These are phyloP conservation scores for Yamadazyma tumulicola DNA, from an alignment of 805 yeast species.

Conservation along the genomic window DNA sequence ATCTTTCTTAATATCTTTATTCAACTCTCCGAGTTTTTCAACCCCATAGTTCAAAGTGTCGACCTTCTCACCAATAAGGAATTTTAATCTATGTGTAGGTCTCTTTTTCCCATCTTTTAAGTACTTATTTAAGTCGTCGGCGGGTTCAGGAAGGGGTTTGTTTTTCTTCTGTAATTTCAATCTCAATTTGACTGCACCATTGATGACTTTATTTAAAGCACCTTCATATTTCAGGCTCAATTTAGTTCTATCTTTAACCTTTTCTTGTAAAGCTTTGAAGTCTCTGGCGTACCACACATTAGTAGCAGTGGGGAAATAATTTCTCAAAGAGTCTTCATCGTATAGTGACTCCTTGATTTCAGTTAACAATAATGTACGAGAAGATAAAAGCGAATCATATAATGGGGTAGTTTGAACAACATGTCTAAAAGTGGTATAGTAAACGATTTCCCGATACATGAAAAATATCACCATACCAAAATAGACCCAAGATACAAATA, in stretches of 20 bases:
- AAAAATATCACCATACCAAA: slow-evolving; percentile 64
- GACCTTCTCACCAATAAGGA: slow-evolving; percentile 77
- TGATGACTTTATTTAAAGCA: slow-evolving; percentile 56
- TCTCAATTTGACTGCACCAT: slow-evolving; percentile 56
- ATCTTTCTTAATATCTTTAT: slow-evolving; percentile 54
- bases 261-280: slow-evolving; percentile 51
- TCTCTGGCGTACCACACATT: slow-evolving; percentile 65
- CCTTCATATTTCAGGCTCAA: slow-evolving; percentile 60
- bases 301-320: slow-evolving; percentile 60
- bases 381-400: slow-evolving; percentile 64
- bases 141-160: slow-evolving; percentile 52
- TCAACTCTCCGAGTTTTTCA: slow-evolving; percentile 64
- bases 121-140: slow-evolving; percentile 56
- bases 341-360: slow-evolving; percentile 53
- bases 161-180: slow-evolving; percentile 56
- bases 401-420: slow-evolving; percentile 69
- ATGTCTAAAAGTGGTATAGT: slow-evolving; percentile 69
- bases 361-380: slow-evolving; percentile 70
- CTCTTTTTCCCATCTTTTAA: slow-evolving; percentile 66
- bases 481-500: slow-evolving; percentile 69
- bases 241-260: slow-evolving; percentile 61
- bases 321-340: slow-evolving; percentile 48
- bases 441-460: slow-evolving; percentile 71
- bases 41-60: slow-evolving; percentile 74
- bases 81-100: slow-evolving; percentile 75